Percentiles rank a stretch among this genome's conserved stretches.
Conservation (phyloP, 1,284 basidiomycete genomes). For the Sanghuangporus weigelae region DNA sequence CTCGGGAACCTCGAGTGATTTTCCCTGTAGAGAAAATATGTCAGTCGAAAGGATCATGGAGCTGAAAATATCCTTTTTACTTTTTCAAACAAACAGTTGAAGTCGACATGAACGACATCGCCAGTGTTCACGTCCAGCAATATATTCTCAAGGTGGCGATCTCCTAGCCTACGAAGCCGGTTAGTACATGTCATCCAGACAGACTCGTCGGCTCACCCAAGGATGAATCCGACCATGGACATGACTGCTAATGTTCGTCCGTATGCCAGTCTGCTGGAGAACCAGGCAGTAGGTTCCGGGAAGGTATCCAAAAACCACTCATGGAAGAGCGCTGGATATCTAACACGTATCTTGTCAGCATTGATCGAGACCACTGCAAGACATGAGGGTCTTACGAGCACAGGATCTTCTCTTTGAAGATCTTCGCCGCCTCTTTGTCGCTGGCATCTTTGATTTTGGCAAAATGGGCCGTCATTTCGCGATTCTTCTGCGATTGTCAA, state of each 20-base stretch:
- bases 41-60: neutral
- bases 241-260: constrained; percentile 93
- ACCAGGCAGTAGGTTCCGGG: constrained; percentile 95
- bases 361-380: constrained; percentile 30
- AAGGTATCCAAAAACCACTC: constrained; percentile 98
- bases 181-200: neutral
- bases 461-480: constrained; percentile 52
- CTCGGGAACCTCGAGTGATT: constrained; percentile 87
- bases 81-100: constrained; percentile 98
- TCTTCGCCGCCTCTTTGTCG: constrained; percentile 48
- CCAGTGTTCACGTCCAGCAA: constrained; percentile 87
- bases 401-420: constrained; percentile 63
- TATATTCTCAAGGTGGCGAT: constrained; percentile 97
- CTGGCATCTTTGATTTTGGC: constrained; percentile 49
- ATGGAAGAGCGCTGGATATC: constrained; percentile 85
- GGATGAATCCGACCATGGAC: constrained; percentile 98
- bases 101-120: constrained; percentile 95
- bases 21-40: constrained; percentile 52
- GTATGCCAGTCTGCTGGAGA: constrained; percentile 83
- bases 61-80: constrained; percentile 30
- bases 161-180: constrained; percentile 70
- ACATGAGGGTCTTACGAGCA: constrained; percentile 40
- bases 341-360: constrained; percentile 27
- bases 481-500: constrained; percentile 17
- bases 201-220: constrained; percentile 64